Evolutionary conservation across 2,329 filamentous ascomycete genomes (phyloP).

Genomic region (Hypoxylon sp.): DNA sequence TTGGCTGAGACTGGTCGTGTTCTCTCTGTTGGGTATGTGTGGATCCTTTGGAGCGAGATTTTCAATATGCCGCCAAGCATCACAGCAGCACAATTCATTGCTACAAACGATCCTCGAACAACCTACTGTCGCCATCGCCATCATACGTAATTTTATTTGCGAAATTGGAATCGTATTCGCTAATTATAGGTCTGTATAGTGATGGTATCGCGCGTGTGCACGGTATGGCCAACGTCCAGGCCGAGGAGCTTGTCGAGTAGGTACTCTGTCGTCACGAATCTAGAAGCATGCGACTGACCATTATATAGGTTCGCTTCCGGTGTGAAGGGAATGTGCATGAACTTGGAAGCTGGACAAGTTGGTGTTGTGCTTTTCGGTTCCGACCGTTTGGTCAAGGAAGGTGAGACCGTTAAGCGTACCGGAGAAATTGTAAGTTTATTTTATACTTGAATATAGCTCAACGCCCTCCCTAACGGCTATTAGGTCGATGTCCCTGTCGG

Average conservation of each 20-base stretch:
- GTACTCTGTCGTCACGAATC: slow-evolving; percentile 59
- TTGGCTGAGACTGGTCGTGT: slow-evolving; percentile 99
- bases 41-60: slow-evolving; percentile 48
- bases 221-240: slow-evolving; percentile 99
- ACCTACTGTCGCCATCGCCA: slow-evolving; percentile 1
- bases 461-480: slow-evolving; percentile 8
- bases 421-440: slow-evolving; percentile 89
- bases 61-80: slow-evolving; percentile 42
- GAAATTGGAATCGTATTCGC: slow-evolving; percentile 38
- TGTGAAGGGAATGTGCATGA: slow-evolving; percentile 99
- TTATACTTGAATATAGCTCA: slow-evolving; percentile 5
- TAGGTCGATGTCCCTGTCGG: slow-evolving; percentile 98
- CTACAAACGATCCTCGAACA: background rate
- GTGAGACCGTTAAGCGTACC: slow-evolving; percentile 99
- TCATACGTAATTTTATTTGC: background rate
- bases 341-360: slow-evolving; percentile 99
- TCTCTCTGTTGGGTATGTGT: slow-evolving; percentile 95
- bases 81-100: slow-evolving; percentile 24
- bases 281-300: slow-evolving; percentile 45
- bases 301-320: slow-evolving; percentile 90
- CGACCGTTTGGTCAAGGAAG: slow-evolving; percentile 99
- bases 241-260: slow-evolving; percentile 99
- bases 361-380: slow-evolving; percentile 99
- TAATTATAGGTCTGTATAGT: slow-evolving; percentile 69
- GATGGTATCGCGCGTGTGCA: slow-evolving; percentile 99